phyloP scores from a whole-genome alignment of 139 green algal species.

The Chlorella sp. region DNA sequence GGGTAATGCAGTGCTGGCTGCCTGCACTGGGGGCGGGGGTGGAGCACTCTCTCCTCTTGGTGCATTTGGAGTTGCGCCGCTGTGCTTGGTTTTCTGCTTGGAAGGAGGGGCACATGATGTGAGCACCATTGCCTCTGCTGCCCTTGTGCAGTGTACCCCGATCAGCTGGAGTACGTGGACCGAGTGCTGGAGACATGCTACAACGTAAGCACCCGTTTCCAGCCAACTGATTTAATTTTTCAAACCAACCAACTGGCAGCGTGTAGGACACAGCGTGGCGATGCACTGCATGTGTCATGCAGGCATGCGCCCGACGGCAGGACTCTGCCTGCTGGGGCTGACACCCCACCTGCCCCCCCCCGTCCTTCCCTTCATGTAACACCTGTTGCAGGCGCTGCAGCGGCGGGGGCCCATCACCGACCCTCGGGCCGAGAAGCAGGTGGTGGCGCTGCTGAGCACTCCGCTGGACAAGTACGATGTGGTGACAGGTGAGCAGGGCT shows the following conservation, averaged over 20 bases:
- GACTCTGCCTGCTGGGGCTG: no score
- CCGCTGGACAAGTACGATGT: slow-evolving; percentile 88
- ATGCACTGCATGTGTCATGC: background rate
- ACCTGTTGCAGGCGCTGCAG: slow-evolving; percentile 40
- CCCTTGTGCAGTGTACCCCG: slow-evolving; percentile 62
- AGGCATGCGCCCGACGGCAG: background rate
- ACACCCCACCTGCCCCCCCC: background rate
- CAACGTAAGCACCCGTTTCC: slow-evolving; percentile 31
- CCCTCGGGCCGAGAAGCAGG: slow-evolving; percentile 73
- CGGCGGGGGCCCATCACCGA: slow-evolving; percentile 50
- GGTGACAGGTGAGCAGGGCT: slow-evolving; percentile 44
- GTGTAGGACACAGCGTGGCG: no score
- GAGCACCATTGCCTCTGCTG: background rate
- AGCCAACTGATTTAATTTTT: no score
- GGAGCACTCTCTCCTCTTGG: no score
- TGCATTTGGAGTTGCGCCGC: no score
- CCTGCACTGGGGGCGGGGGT: no score
- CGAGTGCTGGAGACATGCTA: slow-evolving; percentile 66
- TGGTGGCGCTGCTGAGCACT: slow-evolving; percentile 84
- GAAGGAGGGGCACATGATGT: no score
- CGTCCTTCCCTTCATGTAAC: background rate
- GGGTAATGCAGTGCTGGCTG: no score
- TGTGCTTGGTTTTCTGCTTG: no score
- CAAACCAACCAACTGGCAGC: no score
- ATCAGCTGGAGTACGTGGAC: slow-evolving; percentile 79